These are phyloP conservation scores for Fusarium sp. DNA, from an alignment of 2,329 filamentous ascomycete genomes.

Conservation along the genomic window DNA sequence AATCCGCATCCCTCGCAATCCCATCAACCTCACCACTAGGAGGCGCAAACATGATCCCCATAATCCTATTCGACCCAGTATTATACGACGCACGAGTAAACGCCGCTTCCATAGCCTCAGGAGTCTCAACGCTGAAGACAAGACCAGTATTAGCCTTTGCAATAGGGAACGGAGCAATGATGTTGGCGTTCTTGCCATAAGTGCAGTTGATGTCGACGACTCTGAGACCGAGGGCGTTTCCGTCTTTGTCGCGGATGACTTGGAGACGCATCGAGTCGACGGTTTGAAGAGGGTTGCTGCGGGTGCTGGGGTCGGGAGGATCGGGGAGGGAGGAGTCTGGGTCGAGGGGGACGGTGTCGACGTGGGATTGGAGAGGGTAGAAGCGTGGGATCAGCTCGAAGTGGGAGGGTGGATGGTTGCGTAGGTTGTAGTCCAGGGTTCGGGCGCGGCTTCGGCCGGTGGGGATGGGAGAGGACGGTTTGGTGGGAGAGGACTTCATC, in stretches of 20 bases:
- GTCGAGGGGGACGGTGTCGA: background rate
- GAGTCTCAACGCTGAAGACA: background rate
- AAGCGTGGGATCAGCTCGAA: background rate
- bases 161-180: conserved; percentile 6
- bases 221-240: background rate
- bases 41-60: conserved; percentile 24
- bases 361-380: background rate
- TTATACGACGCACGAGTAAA: background rate
- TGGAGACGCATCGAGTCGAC: conserved; percentile 26
- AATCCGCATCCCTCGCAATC: background rate
- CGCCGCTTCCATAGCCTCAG: background rate
- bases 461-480: background rate
- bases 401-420: background rate
- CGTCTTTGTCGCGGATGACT: background rate
- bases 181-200: background rate
- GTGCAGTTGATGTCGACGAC: background rate
- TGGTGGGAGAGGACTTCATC: background rate
- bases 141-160: background rate
- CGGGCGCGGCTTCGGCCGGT: background rate
- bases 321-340: background rate
- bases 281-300: background rate
- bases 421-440: background rate
- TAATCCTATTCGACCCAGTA: background rate
- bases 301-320: too few species aligned
- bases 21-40: background rate